phyloP scores from a whole-genome alignment of 306 rosid species.

The Morella rubra region DNA sequence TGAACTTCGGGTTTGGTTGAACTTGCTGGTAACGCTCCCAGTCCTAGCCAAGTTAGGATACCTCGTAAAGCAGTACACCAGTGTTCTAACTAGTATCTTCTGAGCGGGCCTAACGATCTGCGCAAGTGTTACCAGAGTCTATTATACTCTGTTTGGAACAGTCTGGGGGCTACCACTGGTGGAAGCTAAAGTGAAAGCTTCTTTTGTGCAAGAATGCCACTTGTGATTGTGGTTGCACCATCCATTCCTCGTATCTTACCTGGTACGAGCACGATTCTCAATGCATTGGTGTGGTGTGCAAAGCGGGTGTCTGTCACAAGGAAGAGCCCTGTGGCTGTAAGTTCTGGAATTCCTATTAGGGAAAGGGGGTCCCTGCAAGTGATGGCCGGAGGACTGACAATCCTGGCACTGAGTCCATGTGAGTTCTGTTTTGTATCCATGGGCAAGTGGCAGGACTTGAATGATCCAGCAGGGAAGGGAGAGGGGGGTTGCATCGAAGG shows the following conservation, averaged over 20 bases:
- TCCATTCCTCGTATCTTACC: neutral
- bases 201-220: neutral
- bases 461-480: no score
- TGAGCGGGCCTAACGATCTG: neutral
- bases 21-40: neutral
- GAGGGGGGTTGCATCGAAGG: no score
- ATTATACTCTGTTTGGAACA: neutral
- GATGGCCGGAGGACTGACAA: neutral
- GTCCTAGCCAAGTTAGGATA: neutral
- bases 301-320: neutral
- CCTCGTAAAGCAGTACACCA: no score
- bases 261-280: neutral
- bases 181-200: neutral
- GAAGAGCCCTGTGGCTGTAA: neutral
- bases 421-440: neutral
- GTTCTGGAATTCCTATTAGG: neutral
- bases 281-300: neutral
- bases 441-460: neutral
- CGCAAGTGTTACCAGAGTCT: neutral
- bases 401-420: slow-evolving; percentile 1
- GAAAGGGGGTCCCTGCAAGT: no score
- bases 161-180: neutral
- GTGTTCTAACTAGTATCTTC: neutral
- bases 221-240: neutral
- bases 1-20: neutral